Evolutionary conservation across 768 basidiomycete genomes (phyloP).

Genomic region (Tricholoma sp.): DNA sequence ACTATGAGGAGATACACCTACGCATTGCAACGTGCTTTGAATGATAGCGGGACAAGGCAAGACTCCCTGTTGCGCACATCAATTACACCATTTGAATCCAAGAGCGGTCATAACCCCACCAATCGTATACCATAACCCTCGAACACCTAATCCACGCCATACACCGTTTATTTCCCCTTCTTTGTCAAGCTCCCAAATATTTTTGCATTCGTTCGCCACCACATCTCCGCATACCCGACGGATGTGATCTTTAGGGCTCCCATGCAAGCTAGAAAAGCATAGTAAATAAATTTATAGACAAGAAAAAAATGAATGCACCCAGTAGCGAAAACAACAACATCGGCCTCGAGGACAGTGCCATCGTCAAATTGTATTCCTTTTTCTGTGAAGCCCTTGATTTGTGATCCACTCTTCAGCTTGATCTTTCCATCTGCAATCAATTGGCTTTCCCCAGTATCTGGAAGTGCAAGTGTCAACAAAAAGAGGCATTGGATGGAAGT

Average conservation of each 20-base stretch:
- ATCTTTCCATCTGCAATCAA: constrained; percentile 62
- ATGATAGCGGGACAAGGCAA: constrained; percentile 52
- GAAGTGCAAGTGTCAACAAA: not conserved
- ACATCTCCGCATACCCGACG: not conserved
- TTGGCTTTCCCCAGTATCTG: constrained; percentile 51
- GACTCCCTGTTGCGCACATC: constrained; percentile 32
- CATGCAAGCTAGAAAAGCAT: no score
- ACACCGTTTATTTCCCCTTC: not conserved
- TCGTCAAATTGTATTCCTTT: constrained; percentile 41
- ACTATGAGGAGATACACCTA: constrained; percentile 28
- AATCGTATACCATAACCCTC: no score
- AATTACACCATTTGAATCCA: no score
- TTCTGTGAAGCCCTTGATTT: constrained; percentile 37
- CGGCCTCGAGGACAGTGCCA: constrained; percentile 39
- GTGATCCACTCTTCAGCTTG: constrained; percentile 54
- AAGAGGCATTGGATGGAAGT: not conserved
- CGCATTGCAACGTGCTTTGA: constrained; percentile 61
- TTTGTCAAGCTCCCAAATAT: not conserved
- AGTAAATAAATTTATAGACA: not conserved
- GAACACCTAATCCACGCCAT: not conserved
- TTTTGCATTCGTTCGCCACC: not conserved
- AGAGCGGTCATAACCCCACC: no score
- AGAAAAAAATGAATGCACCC: constrained; percentile 25
- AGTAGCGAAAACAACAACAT: constrained; percentile 46
- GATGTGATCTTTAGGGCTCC: not conserved